Percentiles rank a stretch among this genome's conserved stretches.
These are phyloP conservation scores for Populus hybrid DNA, from an alignment of 441 rosid genomes.

Conservation along the genomic window DNA sequence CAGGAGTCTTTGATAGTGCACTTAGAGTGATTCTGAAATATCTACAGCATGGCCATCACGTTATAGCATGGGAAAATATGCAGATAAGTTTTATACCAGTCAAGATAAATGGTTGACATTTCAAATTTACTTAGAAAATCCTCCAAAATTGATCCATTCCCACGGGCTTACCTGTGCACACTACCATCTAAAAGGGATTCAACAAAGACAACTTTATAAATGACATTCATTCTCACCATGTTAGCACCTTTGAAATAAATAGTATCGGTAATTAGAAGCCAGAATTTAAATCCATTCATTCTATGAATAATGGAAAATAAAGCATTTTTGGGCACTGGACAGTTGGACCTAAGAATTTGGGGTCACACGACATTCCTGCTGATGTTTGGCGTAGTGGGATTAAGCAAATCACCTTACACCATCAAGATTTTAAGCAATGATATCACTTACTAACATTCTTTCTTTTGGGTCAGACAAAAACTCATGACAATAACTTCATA, in stretches of 20 bases:
- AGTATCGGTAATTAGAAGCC: not conserved
- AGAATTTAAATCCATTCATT: not conserved
- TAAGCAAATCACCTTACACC: not conserved
- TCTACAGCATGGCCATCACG: not conserved
- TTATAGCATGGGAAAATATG: not conserved
- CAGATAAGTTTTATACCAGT: not conserved
- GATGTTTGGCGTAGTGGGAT: not conserved
- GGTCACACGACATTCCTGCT: not conserved
- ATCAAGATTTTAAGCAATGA: not conserved
- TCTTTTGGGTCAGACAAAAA: not conserved
- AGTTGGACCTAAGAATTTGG: not conserved
- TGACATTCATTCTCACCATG: not conserved
- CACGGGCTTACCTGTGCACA: not conserved
- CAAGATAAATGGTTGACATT: not conserved
- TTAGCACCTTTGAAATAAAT: not conserved
- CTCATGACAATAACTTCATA: not conserved
- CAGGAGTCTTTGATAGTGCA: not conserved
- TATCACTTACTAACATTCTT: no score
- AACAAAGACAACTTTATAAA: not conserved
- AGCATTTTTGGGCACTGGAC: not conserved
- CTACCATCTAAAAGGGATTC: not conserved
- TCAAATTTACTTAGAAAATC: not conserved
- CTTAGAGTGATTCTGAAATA: not conserved
- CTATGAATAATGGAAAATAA: not conserved
- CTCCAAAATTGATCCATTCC: not conserved